A percentile compares a stretch with the other conserved stretches of the same genome.
phyloP scores from a whole-genome alignment of 2,329 filamentous ascomycete genomes.

The Sporothrix humicola region DNA sequence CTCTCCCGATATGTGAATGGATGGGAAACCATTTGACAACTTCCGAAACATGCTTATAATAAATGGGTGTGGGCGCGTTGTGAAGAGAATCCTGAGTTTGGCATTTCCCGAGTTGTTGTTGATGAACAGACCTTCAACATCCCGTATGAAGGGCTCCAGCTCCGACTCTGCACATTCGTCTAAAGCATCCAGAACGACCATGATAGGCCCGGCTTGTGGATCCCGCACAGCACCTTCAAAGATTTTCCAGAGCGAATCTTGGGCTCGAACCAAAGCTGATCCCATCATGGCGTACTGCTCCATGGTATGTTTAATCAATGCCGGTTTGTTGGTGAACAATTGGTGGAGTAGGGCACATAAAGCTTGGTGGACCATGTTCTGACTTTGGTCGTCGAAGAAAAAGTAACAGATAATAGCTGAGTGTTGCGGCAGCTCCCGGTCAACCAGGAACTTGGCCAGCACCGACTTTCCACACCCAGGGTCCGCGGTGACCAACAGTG shows the following conservation, averaged over 20 bases:
- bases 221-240: slow-evolving; percentile 42
- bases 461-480: slow-evolving; percentile 33
- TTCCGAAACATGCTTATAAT: slow-evolving; percentile 27
- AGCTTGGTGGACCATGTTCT: slow-evolving; percentile 46
- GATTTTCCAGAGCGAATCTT: slow-evolving; percentile 45
- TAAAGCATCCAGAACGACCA: slow-evolving; percentile 49
- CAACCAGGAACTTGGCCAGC: slow-evolving; percentile 24
- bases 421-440: neutral
- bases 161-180: slow-evolving; percentile 41
- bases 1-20: slow-evolving; percentile 33
- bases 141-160: slow-evolving; percentile 7
- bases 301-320: slow-evolving; percentile 46
- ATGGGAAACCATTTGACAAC: neutral
- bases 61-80: slow-evolving; percentile 29
- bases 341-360: slow-evolving; percentile 52
- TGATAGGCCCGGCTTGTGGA: slow-evolving; percentile 42
- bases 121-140: neutral
- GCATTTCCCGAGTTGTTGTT: neutral
- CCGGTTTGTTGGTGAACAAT: slow-evolving; percentile 44
- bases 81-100: slow-evolving; percentile 30
- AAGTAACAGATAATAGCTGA: slow-evolving; percentile 48
- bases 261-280: slow-evolving; percentile 29
- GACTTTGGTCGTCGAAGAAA: slow-evolving; percentile 44
- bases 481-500: slow-evolving; percentile 29
- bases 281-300: slow-evolving; percentile 41